These are phyloP conservation scores for Trypanosoma caninum DNA, from an alignment of 208 protist species.

Conservation along the genomic window DNA sequence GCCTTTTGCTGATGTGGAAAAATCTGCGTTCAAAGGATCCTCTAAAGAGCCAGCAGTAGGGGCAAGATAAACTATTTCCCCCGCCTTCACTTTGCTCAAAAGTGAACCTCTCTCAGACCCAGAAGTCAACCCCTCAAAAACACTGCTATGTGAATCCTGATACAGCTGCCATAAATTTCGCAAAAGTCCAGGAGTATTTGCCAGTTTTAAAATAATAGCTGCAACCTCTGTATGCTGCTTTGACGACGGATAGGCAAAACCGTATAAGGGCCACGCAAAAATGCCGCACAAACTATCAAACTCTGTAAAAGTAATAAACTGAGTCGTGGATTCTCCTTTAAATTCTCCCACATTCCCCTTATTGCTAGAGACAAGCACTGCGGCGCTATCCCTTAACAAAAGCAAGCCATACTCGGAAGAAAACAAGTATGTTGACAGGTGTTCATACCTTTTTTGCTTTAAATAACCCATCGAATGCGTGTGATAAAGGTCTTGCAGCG, in stretches of 20 bases:
- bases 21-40: conserved; percentile 1
- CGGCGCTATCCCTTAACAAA: conserved; percentile 44
- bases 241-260: conserved; percentile 32
- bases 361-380: neutral
- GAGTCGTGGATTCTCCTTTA: neutral
- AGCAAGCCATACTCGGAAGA: conserved; percentile 55
- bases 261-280: conserved; percentile 76
- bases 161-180: conserved; percentile 69
- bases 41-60: neutral
- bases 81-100: neutral
- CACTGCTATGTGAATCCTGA: conserved; percentile 26
- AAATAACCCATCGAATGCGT: neutral
- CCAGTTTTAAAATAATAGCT: conserved; percentile 59
- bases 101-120: neutral
- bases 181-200: conserved; percentile 47
- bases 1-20: neutral
- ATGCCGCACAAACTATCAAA: conserved; percentile 69
- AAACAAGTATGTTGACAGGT: conserved; percentile 49
- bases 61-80: conserved; percentile 9
- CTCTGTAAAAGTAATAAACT: conserved; percentile 14
- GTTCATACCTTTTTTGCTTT: conserved; percentile 1
- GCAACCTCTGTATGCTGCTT: conserved; percentile 47
- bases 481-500: conserved; percentile 15
- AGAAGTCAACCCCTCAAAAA: conserved; percentile 1
- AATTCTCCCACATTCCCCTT: neutral